phyloP scores from a whole-genome alignment of 306 rosid genomes.

The Rosa multiflora region DNA sequence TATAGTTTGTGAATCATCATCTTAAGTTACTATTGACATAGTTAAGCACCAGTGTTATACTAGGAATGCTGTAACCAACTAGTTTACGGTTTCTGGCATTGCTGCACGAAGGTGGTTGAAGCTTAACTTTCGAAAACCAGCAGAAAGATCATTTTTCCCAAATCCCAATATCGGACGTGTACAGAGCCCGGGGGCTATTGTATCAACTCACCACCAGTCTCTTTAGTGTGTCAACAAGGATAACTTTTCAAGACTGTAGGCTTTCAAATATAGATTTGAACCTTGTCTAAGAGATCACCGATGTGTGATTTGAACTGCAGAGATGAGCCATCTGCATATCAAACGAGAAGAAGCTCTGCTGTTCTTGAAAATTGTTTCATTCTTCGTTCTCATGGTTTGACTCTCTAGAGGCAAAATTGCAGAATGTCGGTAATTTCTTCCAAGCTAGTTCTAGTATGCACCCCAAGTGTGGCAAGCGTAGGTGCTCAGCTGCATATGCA shows the following conservation, averaged over 20 bases:
- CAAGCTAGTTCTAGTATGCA: too few relatives aligned
- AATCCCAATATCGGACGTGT: conserved; percentile 69
- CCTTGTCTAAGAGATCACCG: conserved; percentile 58
- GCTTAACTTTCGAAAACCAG: conserved; percentile 61
- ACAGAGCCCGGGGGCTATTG: conserved; percentile 42
- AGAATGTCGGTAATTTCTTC: conserved; percentile 46
- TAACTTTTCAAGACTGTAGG: neutral
- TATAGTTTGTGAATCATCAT: too few relatives aligned
- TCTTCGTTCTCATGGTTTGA: conserved; percentile 67
- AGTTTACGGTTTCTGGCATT: conserved; percentile 62
- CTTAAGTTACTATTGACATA: neutral
- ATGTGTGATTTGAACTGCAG: conserved; percentile 58
- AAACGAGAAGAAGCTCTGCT: conserved; percentile 79
- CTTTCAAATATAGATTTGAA: conserved; percentile 2
- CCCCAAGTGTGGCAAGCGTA: too few relatives aligned
- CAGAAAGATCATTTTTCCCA: conserved; percentile 71
- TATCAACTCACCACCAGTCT: neutral
- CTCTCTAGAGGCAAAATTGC: conserved; percentile 91
- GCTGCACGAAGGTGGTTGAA: conserved; percentile 58
- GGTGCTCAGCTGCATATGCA: too few relatives aligned
- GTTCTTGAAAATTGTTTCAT: conserved; percentile 71
- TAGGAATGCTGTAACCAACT: conserved; percentile 67
- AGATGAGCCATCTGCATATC: conserved; percentile 71
- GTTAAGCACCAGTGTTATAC: conserved; percentile 30
- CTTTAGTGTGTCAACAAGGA: neutral